Base-by-base conservation (phyloP, 768 basidiomycete species). In the Xerocomus brunneocitrinus region DNA sequence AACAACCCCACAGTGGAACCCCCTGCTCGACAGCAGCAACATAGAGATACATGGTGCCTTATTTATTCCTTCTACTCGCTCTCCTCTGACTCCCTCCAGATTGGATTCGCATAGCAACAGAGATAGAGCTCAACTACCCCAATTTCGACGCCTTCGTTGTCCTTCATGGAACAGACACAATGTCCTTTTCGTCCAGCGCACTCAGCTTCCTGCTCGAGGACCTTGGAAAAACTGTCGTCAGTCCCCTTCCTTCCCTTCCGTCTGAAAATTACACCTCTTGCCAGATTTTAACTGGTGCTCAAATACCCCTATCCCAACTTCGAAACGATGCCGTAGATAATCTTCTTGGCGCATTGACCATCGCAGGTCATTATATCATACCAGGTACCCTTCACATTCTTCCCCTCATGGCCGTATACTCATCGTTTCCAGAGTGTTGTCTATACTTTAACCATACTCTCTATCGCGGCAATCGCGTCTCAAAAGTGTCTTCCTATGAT, bases 301-400 rank as follows among this genome's bases (percentile, higher is more conserved):
- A 97, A 72, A 95, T 98, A 34, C 91, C 95, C 13, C 74, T 94
- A 32, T 92, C 89, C 2, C 88, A 93, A 64, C 74, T 95, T 43
- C 81, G 92, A n/a, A 97, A 95, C 61, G 94, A 98, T 67, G 92
- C 93, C 8, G 84, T 93, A 5, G 95, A 95, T 60, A 98, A 97
- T 66, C 73, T 97, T 9, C 83, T 97, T 66, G 93, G 91, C 8
- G 89, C 91, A 3, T 73, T 98, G 32, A 84, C 87, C 14, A 86
- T 95, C 48, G 93, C 94, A 14, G 94, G 95, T 1, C 86, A 91
- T 62, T 95, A 84, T 63, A 88, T 89, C 56, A 93, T 98, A 49
- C 94, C 95, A 65, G 93, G 91, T 88, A 71, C 16, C 52, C 61
- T 51, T 53, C 2, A 22, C 35, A 49, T 28, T 22, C 8, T 44